Evolutionary conservation across 2,329 filamentous ascomycete genomes (phyloP).

Genomic region (Fusarium dlaminii): DNA sequence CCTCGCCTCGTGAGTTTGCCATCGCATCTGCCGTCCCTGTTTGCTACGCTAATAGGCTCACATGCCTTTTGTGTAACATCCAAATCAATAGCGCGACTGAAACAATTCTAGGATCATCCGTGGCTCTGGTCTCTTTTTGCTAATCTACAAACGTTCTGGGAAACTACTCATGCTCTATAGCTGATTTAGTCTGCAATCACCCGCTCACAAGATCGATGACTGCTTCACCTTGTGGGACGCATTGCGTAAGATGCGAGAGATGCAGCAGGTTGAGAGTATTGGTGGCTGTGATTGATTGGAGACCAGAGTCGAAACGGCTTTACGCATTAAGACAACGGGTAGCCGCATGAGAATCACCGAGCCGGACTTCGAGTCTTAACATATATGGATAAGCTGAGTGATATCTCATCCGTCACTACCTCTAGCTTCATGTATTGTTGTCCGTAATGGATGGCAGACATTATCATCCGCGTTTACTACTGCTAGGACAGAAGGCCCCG

Average conservation of each 20-base stretch:
- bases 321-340: neutral
- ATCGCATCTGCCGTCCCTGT: neutral
- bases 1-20: constrained; percentile 17
- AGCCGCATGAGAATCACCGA: neutral
- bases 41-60: neutral
- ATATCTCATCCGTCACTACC: neutral
- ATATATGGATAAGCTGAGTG: neutral
- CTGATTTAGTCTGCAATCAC: constrained; percentile 3
- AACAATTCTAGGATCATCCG: neutral
- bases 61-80: neutral
- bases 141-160: neutral
- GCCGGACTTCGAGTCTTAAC: neutral
- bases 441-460: neutral
- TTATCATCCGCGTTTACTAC: neutral
- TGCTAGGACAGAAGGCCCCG: too few species aligned
- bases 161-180: neutral
- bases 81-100: neutral
- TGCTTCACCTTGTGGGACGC: neutral
- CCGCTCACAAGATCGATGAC: constrained; percentile 15
- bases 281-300: neutral
- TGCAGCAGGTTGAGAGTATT: neutral
- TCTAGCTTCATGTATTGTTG: neutral
- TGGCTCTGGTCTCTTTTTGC: neutral
- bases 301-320: neutral
- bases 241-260: neutral